Conservation (phyloP, 371 early-diverging fungal species). For the Apophysomyces trapeziformis region DNA sequence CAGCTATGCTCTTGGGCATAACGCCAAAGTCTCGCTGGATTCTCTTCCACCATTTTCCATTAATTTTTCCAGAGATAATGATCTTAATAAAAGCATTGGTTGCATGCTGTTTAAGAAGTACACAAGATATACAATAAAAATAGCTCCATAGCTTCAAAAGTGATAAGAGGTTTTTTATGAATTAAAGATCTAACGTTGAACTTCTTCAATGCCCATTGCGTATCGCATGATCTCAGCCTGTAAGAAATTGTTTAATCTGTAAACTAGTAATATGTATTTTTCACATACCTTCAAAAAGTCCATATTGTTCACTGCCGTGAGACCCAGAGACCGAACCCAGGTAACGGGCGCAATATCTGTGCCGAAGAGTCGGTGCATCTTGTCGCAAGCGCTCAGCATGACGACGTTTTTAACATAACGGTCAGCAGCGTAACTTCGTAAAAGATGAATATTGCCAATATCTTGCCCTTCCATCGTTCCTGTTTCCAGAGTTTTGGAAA, state of each 20-base stretch:
- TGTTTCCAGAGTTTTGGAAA: slow-evolving; percentile 64
- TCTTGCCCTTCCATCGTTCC: slow-evolving; percentile 80
- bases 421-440: slow-evolving; percentile 76
- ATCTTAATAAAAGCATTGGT: too few relatives aligned
- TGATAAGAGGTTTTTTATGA: too few relatives aligned
- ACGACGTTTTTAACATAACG: slow-evolving; percentile 81
- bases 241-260: background rate
- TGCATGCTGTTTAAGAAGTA: too few relatives aligned
- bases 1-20: too few relatives aligned
- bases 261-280: background rate
- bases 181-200: background rate
- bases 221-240: slow-evolving; percentile 67
- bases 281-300: slow-evolving; percentile 62
- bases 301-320: slow-evolving; percentile 65
- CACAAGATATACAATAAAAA: too few relatives aligned
- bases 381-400: slow-evolving; percentile 87
- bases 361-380: slow-evolving; percentile 77
- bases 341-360: slow-evolving; percentile 65
- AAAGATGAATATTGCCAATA: slow-evolving; percentile 67
- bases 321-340: slow-evolving; percentile 70
- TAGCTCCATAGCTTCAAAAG: too few relatives aligned
- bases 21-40: too few relatives aligned
- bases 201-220: slow-evolving; percentile 64
- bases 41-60: too few relatives aligned
- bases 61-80: too few relatives aligned